Evolutionary conservation across 192 early-diverging fungal species (phyloP), one percentile per base, ranked within the genome.

Genomic region (Rhizophagus prolifer): DNA sequence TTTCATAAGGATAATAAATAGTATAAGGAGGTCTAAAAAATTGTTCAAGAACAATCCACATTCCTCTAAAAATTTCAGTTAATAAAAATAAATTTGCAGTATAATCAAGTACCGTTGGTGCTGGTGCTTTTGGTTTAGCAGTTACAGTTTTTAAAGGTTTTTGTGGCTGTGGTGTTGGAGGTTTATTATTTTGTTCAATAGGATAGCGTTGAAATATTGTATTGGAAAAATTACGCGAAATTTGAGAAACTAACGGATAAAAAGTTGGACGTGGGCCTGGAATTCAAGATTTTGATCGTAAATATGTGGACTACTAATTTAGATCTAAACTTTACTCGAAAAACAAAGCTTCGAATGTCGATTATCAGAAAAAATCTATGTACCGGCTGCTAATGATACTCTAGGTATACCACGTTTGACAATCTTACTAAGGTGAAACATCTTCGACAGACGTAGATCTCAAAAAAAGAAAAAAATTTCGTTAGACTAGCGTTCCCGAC

Each of bases 11-110:
- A 81, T 98, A 98, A 85, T 93, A 93, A 76, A 98, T 92, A 19
- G 97, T 98, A 83, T 96, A 98, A 14, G 97, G 94, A 69, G 95
- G 92, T 64, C 95, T 92, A 91, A 98, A 94, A 82, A 96, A 94
- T 73, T 95, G 91, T 86, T 97, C 95, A 12, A 94, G 70, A 30
- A 96, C 96, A 12, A 96, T 84, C 91, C 91, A 96, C 92, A 95
- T 95, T 26, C 95, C 95, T 65, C 95, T 86, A 34, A 96, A 80
- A 67, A 98, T 83, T 81, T 98, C 97, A 58, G 95, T 97, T 82
- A 98, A 88, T 54, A 97, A 89, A 81, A 98, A 87, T 36, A 91
- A 89, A 79, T 91, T 89, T 31, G 94, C 92, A 54, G 86, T 83
- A 66, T 82, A 81, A 66, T 89, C 88, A 64, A 89, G 72, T 46